Conservation (phyloP, 768 basidiomycete genomes). For the Russula abietina region DNA sequence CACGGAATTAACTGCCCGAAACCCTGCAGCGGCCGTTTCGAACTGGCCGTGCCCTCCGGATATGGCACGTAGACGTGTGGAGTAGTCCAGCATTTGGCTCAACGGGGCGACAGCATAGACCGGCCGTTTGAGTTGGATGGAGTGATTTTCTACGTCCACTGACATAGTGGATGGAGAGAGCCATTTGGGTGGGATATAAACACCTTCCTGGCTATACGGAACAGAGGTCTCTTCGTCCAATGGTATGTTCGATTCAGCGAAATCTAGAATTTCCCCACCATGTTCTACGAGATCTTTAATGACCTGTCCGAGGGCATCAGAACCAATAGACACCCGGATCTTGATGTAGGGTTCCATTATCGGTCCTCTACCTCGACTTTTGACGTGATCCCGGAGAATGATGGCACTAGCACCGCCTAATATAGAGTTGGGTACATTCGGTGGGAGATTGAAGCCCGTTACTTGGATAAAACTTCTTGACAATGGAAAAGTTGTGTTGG, state of each 20-base stretch:
- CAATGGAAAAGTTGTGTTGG: constrained; percentile 67
- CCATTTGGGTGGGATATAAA: constrained; percentile 71
- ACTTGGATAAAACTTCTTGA: constrained; percentile 59
- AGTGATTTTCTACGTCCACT: constrained; percentile 27
- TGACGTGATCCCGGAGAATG: constrained; percentile 57
- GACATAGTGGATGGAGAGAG: constrained; percentile 60
- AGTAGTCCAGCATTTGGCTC: constrained; percentile 78
- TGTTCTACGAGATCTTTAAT: constrained; percentile 82
- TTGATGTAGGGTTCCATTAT: constrained; percentile 74
- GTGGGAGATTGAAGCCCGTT: constrained; percentile 38
- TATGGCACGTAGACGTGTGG: constrained; percentile 67
- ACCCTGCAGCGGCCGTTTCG: constrained; percentile 75
- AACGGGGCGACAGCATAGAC: constrained; percentile 69
- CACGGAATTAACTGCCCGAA: constrained; percentile 54
- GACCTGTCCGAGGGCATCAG: constrained; percentile 66
- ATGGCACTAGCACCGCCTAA: constrained; percentile 59
- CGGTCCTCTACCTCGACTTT: constrained; percentile 59
- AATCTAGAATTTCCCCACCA: constrained; percentile 70
- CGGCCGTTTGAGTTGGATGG: constrained; percentile 49
- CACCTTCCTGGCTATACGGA: constrained; percentile 48
- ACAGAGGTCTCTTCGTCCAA: constrained; percentile 36
- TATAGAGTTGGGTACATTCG: constrained; percentile 42
- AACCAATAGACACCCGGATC: constrained; percentile 61
- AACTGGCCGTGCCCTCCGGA: constrained; percentile 79
- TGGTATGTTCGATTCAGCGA: constrained; percentile 41